These are phyloP conservation scores for Suillus luteus DNA, from an alignment of 768 basidiomycete genomes.

Conservation along the genomic window DNA sequence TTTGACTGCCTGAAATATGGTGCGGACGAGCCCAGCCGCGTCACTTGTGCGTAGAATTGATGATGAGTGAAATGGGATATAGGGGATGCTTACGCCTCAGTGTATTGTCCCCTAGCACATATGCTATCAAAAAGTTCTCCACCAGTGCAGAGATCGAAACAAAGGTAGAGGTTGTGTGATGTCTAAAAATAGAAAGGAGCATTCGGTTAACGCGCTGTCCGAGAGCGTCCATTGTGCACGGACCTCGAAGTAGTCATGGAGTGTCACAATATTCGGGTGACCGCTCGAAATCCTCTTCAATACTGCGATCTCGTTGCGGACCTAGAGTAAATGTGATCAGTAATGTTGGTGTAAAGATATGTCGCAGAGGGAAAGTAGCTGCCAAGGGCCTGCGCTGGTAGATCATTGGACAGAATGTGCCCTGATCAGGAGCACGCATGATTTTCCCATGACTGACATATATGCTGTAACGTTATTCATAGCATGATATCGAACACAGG, in stretches of 20 bases:
- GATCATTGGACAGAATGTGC: conserved; percentile 9
- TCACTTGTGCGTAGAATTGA: conserved; percentile 53
- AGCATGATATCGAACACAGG: not conserved
- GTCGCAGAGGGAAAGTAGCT: conserved; percentile 14
- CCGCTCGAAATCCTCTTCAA: conserved; percentile 92
- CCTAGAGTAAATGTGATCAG: conserved; percentile 46
- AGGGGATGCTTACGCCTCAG: conserved; percentile 70
- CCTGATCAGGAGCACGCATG: conserved; percentile 16
- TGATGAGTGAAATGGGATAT: conserved; percentile 22
- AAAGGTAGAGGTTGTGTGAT: conserved; percentile 89
- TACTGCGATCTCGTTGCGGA: conserved; percentile 95
- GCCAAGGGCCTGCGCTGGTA: not conserved
- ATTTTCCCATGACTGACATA: conserved; percentile 11
- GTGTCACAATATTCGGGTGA: conserved; percentile 86
- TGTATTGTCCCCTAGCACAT: conserved; percentile 96
- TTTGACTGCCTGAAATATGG: conserved; percentile 82
- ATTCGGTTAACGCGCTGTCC: conserved; percentile 4
- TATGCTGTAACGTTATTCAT: conserved; percentile 7
- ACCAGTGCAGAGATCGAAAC: conserved; percentile 95
- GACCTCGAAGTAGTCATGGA: conserved; percentile 96
- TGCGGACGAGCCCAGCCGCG: conserved; percentile 84
- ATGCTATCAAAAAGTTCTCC: conserved; percentile 99
- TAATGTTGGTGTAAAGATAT: conserved; percentile 17
- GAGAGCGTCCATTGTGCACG: conserved; percentile 19
- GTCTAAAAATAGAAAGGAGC: conserved; percentile 49